These are phyloP conservation scores for Hypoxylon cercidicola DNA, from an alignment of 495 filamentous ascomycete species.

Conservation along the genomic window DNA sequence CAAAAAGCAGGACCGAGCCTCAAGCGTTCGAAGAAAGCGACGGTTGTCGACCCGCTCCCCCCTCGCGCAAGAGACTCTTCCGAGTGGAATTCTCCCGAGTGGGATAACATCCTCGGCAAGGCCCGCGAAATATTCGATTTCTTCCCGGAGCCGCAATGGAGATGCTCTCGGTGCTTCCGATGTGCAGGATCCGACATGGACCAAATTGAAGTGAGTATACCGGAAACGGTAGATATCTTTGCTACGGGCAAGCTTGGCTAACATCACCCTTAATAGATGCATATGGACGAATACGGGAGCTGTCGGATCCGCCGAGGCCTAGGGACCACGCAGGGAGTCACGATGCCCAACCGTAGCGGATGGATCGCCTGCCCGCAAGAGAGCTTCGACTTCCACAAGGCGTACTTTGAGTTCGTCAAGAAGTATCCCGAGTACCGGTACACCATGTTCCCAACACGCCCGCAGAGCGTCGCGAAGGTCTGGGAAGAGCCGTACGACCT, in stretches of 20 bases:
- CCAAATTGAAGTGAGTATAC: constrained; percentile 18
- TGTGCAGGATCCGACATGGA: constrained; percentile 6
- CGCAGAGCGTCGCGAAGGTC: not conserved
- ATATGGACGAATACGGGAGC: constrained; percentile 10
- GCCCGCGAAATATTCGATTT: not conserved
- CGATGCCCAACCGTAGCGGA: constrained; percentile 30
- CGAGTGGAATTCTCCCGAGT: not conserved
- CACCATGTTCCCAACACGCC: constrained; percentile 30
- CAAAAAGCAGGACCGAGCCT: too few relatives aligned
- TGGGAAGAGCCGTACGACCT: constrained; percentile 3
- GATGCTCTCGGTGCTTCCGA: constrained; percentile 33
- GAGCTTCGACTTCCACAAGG: constrained; percentile 11
- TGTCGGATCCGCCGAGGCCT: constrained; percentile 28
- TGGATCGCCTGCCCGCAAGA: constrained; percentile 13
- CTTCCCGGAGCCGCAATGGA: constrained; percentile 11
- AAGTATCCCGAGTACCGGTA: constrained; percentile 18
- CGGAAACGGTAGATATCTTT: too few relatives aligned
- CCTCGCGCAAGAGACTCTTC: constrained; percentile 15
- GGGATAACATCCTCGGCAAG: constrained; percentile 3
- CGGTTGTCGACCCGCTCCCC: too few relatives aligned
- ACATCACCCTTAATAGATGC: constrained; percentile 16
- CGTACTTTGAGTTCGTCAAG: constrained; percentile 19
- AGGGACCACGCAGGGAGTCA: not conserved
- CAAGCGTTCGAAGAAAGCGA: too few relatives aligned
- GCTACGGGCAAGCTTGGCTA: not conserved